These are phyloP conservation scores for Fraxinus platypoda DNA, from an alignment of 305 asterid genomes.

Conservation along the genomic window DNA sequence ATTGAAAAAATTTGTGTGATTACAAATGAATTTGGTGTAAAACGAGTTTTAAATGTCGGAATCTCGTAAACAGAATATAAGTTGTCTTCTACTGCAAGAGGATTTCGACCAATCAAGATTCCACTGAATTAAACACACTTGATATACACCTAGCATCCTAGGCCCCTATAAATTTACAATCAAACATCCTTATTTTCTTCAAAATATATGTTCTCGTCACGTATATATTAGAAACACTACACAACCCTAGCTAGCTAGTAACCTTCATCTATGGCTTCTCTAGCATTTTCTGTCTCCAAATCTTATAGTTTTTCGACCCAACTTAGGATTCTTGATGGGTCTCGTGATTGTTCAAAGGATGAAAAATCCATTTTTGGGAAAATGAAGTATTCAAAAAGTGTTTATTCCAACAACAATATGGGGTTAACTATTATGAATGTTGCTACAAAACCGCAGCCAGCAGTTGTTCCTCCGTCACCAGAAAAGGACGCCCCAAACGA, in stretches of 20 bases:
- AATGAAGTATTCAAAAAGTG: background rate
- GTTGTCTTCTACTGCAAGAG: slow-evolving; percentile 42
- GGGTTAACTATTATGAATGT: slow-evolving; percentile 30
- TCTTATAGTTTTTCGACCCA: slow-evolving; percentile 16
- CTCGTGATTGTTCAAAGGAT: slow-evolving; percentile 14
- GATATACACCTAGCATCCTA: background rate
- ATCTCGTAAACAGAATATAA: background rate
- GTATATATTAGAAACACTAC: background rate
- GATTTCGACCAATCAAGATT: slow-evolving; percentile 51
- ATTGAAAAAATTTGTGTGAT: background rate
- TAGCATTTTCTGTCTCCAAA: slow-evolving; percentile 33
- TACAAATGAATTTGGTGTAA: background rate
- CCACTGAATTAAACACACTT: slow-evolving; percentile 23
- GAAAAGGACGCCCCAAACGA: slow-evolving; percentile 18
- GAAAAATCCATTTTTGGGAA: slow-evolving; percentile 23
- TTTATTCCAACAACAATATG: background rate
- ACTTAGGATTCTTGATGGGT: background rate
- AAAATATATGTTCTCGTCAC: background rate
- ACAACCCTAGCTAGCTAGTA: background rate
- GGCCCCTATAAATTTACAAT: slow-evolving; percentile 36
- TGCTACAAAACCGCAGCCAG: slow-evolving; percentile 39
- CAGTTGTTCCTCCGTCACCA: slow-evolving; percentile 29
- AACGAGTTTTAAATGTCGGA: background rate
- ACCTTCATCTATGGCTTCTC: slow-evolving; percentile 50
- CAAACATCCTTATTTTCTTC: slow-evolving; percentile 10